Evolutionary conservation across 345 rosid species (phyloP).

Genomic region (Noccaea caerulescens): DNA sequence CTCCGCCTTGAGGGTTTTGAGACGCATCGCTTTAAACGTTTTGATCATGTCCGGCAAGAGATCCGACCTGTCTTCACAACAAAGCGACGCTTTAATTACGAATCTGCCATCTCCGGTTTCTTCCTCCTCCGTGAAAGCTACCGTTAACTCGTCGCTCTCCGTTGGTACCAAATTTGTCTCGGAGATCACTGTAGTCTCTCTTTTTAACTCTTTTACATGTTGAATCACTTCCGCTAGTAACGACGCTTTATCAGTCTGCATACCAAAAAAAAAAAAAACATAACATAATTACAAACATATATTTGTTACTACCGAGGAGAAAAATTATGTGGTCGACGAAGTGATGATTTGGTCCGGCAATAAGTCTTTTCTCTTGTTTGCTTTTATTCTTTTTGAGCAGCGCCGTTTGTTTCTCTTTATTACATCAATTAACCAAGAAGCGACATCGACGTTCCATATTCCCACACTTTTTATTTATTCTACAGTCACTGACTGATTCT

Average conservation of each 20-base stretch:
- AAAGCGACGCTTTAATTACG: slow-evolving; percentile 85
- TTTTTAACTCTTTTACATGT: slow-evolving; percentile 90
- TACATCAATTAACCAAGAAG: slow-evolving; percentile 57
- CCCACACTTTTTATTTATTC: slow-evolving; percentile 39
- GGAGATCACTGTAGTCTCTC: slow-evolving; percentile 75
- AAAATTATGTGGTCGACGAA: slow-evolving; percentile 40
- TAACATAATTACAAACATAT: slow-evolving; percentile 19
- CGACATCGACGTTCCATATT: slow-evolving; percentile 64
- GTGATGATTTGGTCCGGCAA: slow-evolving; percentile 54
- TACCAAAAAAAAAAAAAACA: neutral
- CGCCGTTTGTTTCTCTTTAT: slow-evolving; percentile 74
- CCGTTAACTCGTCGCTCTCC: slow-evolving; percentile 82
- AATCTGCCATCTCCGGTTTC: slow-evolving; percentile 67
- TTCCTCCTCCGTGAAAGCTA: slow-evolving; percentile 66
- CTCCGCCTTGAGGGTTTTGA: slow-evolving; percentile 88
- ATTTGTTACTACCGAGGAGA: slow-evolving; percentile 36
- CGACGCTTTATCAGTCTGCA: slow-evolving; percentile 96
- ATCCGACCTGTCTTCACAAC: slow-evolving; percentile 93
- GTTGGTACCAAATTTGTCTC: slow-evolving; percentile 85
- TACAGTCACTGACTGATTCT: slow-evolving; percentile 44
- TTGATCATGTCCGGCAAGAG: slow-evolving; percentile 87
- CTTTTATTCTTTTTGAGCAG: slow-evolving; percentile 69
- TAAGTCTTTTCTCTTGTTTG: slow-evolving; percentile 45
- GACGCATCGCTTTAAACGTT: slow-evolving; percentile 74
- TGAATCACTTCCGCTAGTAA: slow-evolving; percentile 97